A percentile compares a stretch with the other conserved stretches of the same genome.
These are phyloP conservation scores for Neurospora sp. DNA, from an alignment of 495 filamentous ascomycete genomes.

Conservation along the genomic window DNA sequence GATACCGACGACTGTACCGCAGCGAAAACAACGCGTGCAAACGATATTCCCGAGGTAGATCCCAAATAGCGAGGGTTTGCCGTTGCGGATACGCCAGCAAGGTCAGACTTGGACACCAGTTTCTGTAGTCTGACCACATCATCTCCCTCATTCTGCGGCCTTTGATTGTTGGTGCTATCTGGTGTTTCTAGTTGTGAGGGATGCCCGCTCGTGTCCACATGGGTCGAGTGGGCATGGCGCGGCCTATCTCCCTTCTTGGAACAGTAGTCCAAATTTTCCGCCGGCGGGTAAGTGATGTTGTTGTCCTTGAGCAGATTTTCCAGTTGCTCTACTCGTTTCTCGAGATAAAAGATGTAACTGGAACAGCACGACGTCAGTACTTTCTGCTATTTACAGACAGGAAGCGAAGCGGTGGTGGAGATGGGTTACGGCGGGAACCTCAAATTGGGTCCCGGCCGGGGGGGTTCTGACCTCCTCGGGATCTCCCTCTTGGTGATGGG, in stretches of 20 bases:
- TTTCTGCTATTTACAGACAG: background rate
- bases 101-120: constrained; percentile 65
- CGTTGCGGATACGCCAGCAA: constrained; percentile 64
- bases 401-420: background rate
- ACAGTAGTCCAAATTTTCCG: constrained; percentile 68
- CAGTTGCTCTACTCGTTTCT: constrained; percentile 73
- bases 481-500: constrained; percentile 93
- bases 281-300: constrained; percentile 59
- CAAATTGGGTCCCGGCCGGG: background rate
- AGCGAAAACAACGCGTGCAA: constrained; percentile 88
- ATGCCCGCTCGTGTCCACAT: constrained; percentile 6
- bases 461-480: constrained; percentile 53
- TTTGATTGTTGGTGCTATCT: constrained; percentile 17
- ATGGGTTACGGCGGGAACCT: constrained; percentile 3
- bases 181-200: constrained; percentile 2
- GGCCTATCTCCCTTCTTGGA: constrained; percentile 42
- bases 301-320: constrained; percentile 66
- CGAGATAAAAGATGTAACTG: constrained; percentile 91
- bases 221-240: constrained; percentile 23
- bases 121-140: constrained; percentile 29
- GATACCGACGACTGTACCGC: constrained; percentile 83
- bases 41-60: constrained; percentile 84
- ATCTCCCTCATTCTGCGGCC: constrained; percentile 31
- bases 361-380: constrained; percentile 9
- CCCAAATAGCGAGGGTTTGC: constrained; percentile 74